A percentile compares a stretch with the other conserved stretches of the same genome.
Conservation (phyloP, 768 basidiomycete genomes). For the Tricholoma flavovirens region DNA sequence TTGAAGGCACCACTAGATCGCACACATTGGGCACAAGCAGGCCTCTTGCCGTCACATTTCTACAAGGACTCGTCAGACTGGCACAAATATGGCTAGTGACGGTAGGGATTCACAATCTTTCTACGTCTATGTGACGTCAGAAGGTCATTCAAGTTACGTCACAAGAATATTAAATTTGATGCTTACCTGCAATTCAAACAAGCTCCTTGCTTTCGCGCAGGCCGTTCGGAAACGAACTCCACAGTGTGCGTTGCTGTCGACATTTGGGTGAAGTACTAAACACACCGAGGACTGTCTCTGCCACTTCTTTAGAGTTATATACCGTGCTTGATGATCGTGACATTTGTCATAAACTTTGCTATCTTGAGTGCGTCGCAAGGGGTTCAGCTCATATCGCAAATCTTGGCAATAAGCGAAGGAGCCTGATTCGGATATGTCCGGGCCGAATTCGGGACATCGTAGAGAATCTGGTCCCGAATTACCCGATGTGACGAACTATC, state of each 20-base stretch:
- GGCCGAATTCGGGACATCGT: background rate
- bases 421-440: background rate
- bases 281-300: background rate
- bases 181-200: conserved; percentile 48
- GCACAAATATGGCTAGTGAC: background rate
- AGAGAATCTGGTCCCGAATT: background rate
- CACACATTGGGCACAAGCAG: conserved; percentile 46
- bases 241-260: background rate
- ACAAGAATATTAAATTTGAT: no score
- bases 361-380: background rate
- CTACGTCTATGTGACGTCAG: conserved; percentile 31
- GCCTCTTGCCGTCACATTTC: conserved; percentile 50
- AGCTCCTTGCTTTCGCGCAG: conserved; percentile 34
- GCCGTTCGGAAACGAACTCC: background rate
- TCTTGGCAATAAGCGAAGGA: no score
- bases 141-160: no score
- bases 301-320: background rate
- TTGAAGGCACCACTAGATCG: conserved; percentile 33
- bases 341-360: background rate
- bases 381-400: background rate
- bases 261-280: background rate
- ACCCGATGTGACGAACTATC: background rate
- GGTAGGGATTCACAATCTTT: conserved; percentile 35
- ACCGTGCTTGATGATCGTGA: background rate
- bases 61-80: conserved; percentile 14